Conservation (phyloP, 2,329 filamentous ascomycete genomes). For the Fusarium sp. region DNA sequence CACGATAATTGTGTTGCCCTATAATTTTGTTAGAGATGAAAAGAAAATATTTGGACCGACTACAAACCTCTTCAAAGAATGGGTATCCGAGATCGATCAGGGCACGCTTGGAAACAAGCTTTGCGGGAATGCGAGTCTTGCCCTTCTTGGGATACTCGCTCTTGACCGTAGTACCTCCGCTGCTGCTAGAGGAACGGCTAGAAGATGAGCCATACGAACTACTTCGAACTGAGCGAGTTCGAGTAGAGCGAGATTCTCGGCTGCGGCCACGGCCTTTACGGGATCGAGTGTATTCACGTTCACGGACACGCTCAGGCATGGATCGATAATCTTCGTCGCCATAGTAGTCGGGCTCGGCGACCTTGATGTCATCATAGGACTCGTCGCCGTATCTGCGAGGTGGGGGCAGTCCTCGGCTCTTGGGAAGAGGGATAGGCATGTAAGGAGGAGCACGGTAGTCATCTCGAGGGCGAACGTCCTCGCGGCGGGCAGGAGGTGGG, state of each 20-base stretch:
- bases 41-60: rapidly evolving
- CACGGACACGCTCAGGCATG: slow-evolving; percentile 70
- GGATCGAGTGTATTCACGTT: slow-evolving; percentile 69
- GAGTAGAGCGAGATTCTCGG: slow-evolving; percentile 57
- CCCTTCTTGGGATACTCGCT: slow-evolving; percentile 83
- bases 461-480: slow-evolving; percentile 61
- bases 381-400: slow-evolving; percentile 68
- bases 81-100: slow-evolving; percentile 89
- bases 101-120: slow-evolving; percentile 83
- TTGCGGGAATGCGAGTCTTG: slow-evolving; percentile 88
- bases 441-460: slow-evolving; percentile 63
- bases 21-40: slow-evolving; percentile 12
- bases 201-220: slow-evolving; percentile 60
- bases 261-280: slow-evolving; percentile 57
- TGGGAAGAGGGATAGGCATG: slow-evolving; percentile 77
- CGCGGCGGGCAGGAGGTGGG: slow-evolving; percentile 67
- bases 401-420: slow-evolving; percentile 71
- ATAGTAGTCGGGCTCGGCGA: slow-evolving; percentile 76
- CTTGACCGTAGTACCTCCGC: slow-evolving; percentile 64
- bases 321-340: slow-evolving; percentile 79
- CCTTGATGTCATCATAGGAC: slow-evolving; percentile 74
- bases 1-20: slow-evolving; percentile 86
- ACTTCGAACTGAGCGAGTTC: slow-evolving; percentile 56
- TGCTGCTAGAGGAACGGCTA: slow-evolving; percentile 62
- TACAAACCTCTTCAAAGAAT: slow-evolving; percentile 83